A percentile compares a stretch with the other conserved stretches of the same genome.
phyloP scores from a whole-genome alignment of 306 rosid genomes.

The Fragaria nilgerrensis region DNA sequence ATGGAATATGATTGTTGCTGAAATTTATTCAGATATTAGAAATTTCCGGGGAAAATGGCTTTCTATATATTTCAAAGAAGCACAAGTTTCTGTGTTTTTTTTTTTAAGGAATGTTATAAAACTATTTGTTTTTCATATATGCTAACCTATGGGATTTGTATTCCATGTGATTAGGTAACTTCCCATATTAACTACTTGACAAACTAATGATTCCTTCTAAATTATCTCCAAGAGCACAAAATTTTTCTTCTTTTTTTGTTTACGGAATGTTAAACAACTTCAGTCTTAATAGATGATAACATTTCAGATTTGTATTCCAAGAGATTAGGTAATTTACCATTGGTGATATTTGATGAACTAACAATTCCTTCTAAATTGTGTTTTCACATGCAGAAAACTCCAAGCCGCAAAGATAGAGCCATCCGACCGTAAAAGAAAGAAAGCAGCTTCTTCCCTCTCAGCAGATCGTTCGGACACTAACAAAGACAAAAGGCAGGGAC shows the following conservation, averaged over 20 bases:
- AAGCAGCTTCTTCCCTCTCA: conserved; percentile 42
- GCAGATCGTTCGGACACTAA: conserved; percentile 52
- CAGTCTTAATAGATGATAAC: neutral
- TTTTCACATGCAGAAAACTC: neutral
- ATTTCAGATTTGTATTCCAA: neutral
- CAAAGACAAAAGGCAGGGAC: conserved; percentile 34
- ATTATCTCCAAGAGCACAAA: neutral
- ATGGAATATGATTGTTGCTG: neutral
- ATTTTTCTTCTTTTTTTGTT: neutral
- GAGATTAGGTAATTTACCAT: neutral
- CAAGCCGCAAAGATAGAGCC: conserved; percentile 61
- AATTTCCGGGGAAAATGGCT: neutral
- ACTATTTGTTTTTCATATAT: neutral
- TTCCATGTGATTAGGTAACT: neutral
- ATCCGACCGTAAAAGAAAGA: conserved; percentile 81
- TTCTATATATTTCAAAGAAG: neutral
- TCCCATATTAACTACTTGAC: neutral
- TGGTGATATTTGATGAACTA: neutral
- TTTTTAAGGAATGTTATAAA: neutral
- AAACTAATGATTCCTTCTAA: no score
- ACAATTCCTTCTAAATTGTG: neutral
- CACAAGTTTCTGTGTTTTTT: neutral
- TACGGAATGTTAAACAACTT: neutral
- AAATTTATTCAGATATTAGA: neutral
- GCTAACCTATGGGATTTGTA: neutral